Evolutionary conservation across 495 filamentous ascomycete genomes (phyloP).

Genomic region (Penicillium silybi): DNA sequence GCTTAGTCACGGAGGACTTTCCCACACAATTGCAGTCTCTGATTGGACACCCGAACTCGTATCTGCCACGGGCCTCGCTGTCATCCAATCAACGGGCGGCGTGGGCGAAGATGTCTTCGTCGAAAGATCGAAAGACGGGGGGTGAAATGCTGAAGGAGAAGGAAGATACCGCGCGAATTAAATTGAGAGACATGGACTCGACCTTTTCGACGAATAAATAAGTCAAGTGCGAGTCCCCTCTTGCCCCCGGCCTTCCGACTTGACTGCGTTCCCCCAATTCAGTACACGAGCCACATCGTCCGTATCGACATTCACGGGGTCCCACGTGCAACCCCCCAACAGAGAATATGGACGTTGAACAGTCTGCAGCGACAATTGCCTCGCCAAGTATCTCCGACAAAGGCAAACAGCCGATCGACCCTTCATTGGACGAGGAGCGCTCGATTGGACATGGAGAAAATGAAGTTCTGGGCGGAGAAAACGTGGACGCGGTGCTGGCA

Average conservation of each 20-base stretch:
- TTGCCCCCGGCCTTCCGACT: neutral
- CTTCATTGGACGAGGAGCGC: conserved; percentile 10
- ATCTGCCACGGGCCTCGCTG: neutral
- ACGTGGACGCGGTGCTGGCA: conserved; percentile 58
- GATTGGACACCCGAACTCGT: neutral
- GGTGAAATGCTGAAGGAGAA: neutral
- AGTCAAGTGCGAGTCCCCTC: neutral
- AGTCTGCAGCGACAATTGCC: conserved; percentile 2
- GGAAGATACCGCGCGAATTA: neutral
- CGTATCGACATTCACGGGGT: no score
- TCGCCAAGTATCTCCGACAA: neutral
- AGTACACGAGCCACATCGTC: neutral
- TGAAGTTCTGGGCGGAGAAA: conserved; percentile 46
- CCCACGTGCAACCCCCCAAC: neutral
- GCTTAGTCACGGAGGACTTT: neutral
- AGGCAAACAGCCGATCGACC: conserved; percentile 1
- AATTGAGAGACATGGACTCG: neutral
- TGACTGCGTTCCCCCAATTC: neutral
- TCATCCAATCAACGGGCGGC: neutral
- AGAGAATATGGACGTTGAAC: conserved; percentile 15
- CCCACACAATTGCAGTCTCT: neutral
- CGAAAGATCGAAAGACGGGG: neutral
- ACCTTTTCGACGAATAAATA: neutral
- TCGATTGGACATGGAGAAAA: conserved; percentile 37
- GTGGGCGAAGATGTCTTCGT: neutral